Percentiles rank a stretch among this genome's conserved stretches.
These are phyloP conservation scores for Oryza officinalis DNA, from an alignment of 176 grass and related monocot genomes.

Conservation along the genomic window DNA sequence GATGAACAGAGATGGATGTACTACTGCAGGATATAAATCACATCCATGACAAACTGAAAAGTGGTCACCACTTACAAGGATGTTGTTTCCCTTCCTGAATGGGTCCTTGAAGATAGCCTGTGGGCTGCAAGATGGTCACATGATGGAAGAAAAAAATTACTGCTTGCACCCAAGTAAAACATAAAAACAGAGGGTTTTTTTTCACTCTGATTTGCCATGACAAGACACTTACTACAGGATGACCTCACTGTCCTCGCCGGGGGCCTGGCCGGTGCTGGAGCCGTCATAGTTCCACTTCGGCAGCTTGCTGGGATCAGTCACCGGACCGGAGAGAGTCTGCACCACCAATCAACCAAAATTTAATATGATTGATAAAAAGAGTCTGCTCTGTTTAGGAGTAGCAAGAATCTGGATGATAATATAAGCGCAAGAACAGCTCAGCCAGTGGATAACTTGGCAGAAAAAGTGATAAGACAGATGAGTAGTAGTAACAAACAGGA, in stretches of 20 bases:
- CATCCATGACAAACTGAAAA: not conserved
- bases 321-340: constrained; percentile 73
- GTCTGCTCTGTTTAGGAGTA: not conserved
- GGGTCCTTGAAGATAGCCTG: constrained; percentile 99
- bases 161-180: constrained; percentile 11
- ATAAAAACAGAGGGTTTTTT: not conserved
- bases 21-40: not conserved
- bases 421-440: constrained; percentile 39
- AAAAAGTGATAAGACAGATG: constrained; percentile 30
- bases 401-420: constrained; percentile 7
- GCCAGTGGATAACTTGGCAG: constrained; percentile 28
- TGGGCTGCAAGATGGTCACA: constrained; percentile 58
- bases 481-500: constrained; percentile 8
- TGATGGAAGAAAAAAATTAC: constrained; percentile 21
- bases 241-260: constrained; percentile 97
- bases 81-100: constrained; percentile 95
- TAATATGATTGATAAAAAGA: not conserved
- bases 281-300: constrained; percentile 99
- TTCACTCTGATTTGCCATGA: constrained; percentile 14
- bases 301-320: constrained; percentile 79
- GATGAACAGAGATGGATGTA: not conserved
- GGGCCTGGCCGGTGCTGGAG: constrained; percentile 98
- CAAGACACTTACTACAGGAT: constrained; percentile 85
- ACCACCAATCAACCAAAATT: constrained; percentile 29
- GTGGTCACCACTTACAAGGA: constrained; percentile 77